These are phyloP conservation scores for Zygosaccharomyces lentus DNA, from an alignment of 805 yeast genomes.

Conservation along the genomic window DNA sequence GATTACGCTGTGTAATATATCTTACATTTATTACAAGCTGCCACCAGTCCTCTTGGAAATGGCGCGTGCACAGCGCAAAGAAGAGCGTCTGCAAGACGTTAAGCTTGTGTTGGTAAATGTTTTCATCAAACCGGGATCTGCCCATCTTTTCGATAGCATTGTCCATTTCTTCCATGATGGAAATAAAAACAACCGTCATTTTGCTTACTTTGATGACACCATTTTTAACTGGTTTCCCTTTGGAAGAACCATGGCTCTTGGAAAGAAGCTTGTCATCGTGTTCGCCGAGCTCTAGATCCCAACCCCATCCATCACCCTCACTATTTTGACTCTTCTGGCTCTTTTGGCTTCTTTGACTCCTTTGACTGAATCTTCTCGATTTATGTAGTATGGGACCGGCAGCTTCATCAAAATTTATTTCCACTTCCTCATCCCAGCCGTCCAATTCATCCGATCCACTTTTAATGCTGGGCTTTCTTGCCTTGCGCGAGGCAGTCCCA, in stretches of 20 bases:
- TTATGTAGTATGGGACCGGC: not conserved
- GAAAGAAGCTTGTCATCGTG: slow-evolving; percentile 2
- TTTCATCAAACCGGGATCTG: slow-evolving; percentile 12
- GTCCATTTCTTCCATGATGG: slow-evolving; percentile 15
- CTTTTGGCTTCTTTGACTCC: slow-evolving; percentile 2
- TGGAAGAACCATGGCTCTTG: not conserved
- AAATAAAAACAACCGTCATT: slow-evolving; percentile 18
- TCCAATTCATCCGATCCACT: slow-evolving; percentile 17
- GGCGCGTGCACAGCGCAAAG: slow-evolving; percentile 22
- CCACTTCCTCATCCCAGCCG: slow-evolving; percentile 27
- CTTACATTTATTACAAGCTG: slow-evolving; percentile 28
- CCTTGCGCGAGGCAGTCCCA: not conserved
- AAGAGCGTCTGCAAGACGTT: slow-evolving; percentile 30
- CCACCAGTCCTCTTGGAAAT: slow-evolving; percentile 26
- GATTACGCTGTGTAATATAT: slow-evolving; percentile 9
- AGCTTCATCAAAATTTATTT: slow-evolving; percentile 17
- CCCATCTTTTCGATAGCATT: slow-evolving; percentile 15
- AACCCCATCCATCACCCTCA: slow-evolving; percentile 24
- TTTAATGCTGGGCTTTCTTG: slow-evolving; percentile 7
- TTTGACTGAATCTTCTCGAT: slow-evolving; percentile 4
- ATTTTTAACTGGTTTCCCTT: not conserved
- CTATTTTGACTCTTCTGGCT: slow-evolving; percentile 4
- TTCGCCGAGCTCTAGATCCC: slow-evolving; percentile 23
- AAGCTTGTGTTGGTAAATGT: slow-evolving; percentile 24
- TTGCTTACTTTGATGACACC: slow-evolving; percentile 14